Conservation (phyloP, 331 rosid genomes). For the Cydonia oblonga region DNA sequence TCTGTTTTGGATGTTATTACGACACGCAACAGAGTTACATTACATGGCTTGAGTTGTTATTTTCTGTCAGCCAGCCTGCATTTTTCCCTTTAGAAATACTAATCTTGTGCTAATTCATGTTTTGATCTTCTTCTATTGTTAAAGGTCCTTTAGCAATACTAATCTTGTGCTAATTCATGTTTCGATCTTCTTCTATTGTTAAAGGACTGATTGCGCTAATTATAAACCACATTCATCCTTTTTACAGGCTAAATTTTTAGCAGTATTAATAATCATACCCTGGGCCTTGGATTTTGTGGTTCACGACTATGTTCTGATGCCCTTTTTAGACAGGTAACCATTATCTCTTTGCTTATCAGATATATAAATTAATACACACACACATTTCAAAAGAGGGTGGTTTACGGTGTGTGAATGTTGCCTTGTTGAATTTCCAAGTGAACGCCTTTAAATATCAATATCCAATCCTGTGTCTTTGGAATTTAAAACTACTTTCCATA, state of each 20-base stretch:
- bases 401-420: background rate
- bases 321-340: slow-evolving; percentile 81
- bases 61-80: background rate
- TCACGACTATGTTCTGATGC: slow-evolving; percentile 90
- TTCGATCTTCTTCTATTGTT: background rate
- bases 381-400: background rate
- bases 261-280: slow-evolving; percentile 62
- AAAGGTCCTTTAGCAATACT: background rate
- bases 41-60: background rate
- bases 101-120: slow-evolving; percentile 4
- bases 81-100: background rate
- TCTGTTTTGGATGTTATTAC: background rate
- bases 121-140: background rate
- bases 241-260: slow-evolving; percentile 84
- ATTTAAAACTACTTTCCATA: background rate
- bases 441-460: too few relatives aligned
- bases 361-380: background rate
- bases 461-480: background rate
- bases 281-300: slow-evolving; percentile 85
- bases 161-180: slow-evolving; percentile 2
- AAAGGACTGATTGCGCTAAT: background rate
- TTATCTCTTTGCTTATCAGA: slow-evolving; percentile 2
- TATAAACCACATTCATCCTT: background rate
- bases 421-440: background rate
- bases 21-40: background rate